phyloP scores from a whole-genome alignment of 768 basidiomycete species.

The Lanmaoa pseudosensibilis region DNA sequence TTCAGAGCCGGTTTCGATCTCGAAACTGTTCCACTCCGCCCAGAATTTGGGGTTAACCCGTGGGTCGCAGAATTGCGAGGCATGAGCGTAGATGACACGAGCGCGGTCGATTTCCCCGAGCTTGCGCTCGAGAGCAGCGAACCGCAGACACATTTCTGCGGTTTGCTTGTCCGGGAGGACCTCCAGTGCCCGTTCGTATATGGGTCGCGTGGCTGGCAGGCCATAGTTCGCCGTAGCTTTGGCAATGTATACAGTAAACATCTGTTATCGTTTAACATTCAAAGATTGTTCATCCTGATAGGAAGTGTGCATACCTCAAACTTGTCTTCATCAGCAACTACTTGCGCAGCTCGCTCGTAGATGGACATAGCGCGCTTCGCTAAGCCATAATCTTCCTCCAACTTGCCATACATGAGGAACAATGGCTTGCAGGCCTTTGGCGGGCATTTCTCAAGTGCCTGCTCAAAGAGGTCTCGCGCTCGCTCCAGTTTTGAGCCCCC shows the following conservation, averaged over 20 bases:
- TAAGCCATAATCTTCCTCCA: conserved; percentile 93
- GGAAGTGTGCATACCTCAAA: conserved; percentile 68
- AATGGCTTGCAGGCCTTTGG: conserved; percentile 92
- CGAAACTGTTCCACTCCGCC: conserved; percentile 96
- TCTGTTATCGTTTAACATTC: conserved; percentile 45
- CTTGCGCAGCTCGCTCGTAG: conserved; percentile 88
- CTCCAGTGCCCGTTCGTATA: conserved; percentile 95
- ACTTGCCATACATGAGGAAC: conserved; percentile 93
- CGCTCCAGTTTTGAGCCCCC: conserved; percentile 94
- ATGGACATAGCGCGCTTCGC: conserved; percentile 96
- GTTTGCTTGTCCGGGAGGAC: conserved; percentile 91
- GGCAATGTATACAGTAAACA: conserved; percentile 96
- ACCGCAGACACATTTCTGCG: conserved; percentile 96
- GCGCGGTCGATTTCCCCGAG: conserved; percentile 98
- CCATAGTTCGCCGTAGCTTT: conserved; percentile 97
- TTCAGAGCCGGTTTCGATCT: conserved; percentile 97
- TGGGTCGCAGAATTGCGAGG: conserved; percentile 98
- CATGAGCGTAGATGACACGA: conserved; percentile 94
- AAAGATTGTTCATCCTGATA: background rate
- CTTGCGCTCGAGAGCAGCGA: conserved; percentile 94
- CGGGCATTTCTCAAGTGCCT: conserved; percentile 95
- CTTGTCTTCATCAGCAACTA: conserved; percentile 86
- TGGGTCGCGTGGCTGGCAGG: conserved; percentile 91
- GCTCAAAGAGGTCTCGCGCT: conserved; percentile 96
- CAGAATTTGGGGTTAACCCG: conserved; percentile 90